Conservation (phyloP, 164 flowering plant genomes). For the Vitis amurensis region DNA sequence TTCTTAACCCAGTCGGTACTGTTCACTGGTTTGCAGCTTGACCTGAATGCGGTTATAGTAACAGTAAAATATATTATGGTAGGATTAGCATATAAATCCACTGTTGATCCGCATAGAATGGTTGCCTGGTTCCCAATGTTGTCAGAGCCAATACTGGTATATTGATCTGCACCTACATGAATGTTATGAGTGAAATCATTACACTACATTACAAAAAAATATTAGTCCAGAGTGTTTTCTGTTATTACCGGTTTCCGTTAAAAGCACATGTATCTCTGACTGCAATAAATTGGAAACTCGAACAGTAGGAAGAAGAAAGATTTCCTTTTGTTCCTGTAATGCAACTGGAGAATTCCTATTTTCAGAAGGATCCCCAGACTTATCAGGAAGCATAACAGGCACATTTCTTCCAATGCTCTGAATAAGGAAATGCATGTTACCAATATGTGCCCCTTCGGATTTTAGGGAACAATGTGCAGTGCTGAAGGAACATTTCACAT, state of each 20-base stretch:
- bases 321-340: slow-evolving; percentile 82
- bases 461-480: slow-evolving; percentile 57
- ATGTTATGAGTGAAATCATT: slow-evolving; percentile 4
- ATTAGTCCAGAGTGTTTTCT: not conserved
- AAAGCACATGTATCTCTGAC: slow-evolving; percentile 60
- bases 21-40: slow-evolving; percentile 77
- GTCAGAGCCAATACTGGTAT: slow-evolving; percentile 15
- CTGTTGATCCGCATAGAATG: slow-evolving; percentile 63
- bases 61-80: slow-evolving; percentile 62
- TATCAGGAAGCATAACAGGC: slow-evolving; percentile 61
- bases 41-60: slow-evolving; percentile 52
- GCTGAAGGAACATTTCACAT: slow-evolving; percentile 59
- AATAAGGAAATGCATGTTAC: slow-evolving; percentile 71
- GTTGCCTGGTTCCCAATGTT: slow-evolving; percentile 63
- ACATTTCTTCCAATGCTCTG: slow-evolving; percentile 69
- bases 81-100: slow-evolving; percentile 79
- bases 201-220: not conserved
- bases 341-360: slow-evolving; percentile 49
- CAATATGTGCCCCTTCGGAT: slow-evolving; percentile 31
- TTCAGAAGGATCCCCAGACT: slow-evolving; percentile 29
- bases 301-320: slow-evolving; percentile 86
- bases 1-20: slow-evolving; percentile 81
- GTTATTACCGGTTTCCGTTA: slow-evolving; percentile 69
- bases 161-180: slow-evolving; percentile 47
- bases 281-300: slow-evolving; percentile 67